phyloP scores from a whole-genome alignment of 805 yeast genomes.

The Myxozyma vanderwaltii region DNA sequence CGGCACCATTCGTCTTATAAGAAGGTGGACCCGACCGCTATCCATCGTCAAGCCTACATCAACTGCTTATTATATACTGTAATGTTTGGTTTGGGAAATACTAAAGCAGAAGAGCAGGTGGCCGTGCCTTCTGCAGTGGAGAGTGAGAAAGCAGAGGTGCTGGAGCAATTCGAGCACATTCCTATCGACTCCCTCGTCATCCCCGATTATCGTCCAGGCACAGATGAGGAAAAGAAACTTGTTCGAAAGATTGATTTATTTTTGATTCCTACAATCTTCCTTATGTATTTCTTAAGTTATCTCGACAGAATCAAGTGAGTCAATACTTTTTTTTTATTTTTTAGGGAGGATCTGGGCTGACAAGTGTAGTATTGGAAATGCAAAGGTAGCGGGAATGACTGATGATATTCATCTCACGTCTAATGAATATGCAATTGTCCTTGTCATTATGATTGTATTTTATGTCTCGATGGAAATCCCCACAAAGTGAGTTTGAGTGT shows the following conservation, averaged over 20 bases:
- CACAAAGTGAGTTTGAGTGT: slow-evolving; percentile 40
- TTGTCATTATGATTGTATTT: slow-evolving; percentile 45
- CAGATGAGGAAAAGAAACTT: slow-evolving; percentile 13
- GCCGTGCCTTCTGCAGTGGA: not conserved
- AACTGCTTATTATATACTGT: too few species aligned
- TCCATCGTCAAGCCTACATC: too few species aligned
- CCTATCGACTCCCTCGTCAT: not conserved
- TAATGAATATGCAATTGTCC: slow-evolving; percentile 50
- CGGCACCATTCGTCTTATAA: too few species aligned
- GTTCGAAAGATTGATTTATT: slow-evolving; percentile 49
- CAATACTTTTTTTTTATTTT: not conserved
- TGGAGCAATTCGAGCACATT: slow-evolving; percentile 10
- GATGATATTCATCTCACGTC: slow-evolving; percentile 47
- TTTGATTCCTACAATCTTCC: slow-evolving; percentile 49
- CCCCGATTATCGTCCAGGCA: slow-evolving; percentile 6
- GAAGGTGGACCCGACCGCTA: too few species aligned
- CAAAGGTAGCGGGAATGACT: slow-evolving; percentile 51
- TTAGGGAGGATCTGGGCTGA: not conserved
- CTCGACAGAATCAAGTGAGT: slow-evolving; percentile 17
- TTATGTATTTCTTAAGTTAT: slow-evolving; percentile 48
- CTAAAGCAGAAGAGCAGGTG: not conserved
- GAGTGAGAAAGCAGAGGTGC: slow-evolving; percentile 1
- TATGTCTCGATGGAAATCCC: slow-evolving; percentile 46
- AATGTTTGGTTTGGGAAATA: not conserved
- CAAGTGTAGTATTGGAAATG: slow-evolving; percentile 45